Evolutionary conservation across 192 early-diverging fungal genomes (phyloP), one percentile per base, ranked within the genome.

Genomic region (Haplosporangium gracile): DNA sequence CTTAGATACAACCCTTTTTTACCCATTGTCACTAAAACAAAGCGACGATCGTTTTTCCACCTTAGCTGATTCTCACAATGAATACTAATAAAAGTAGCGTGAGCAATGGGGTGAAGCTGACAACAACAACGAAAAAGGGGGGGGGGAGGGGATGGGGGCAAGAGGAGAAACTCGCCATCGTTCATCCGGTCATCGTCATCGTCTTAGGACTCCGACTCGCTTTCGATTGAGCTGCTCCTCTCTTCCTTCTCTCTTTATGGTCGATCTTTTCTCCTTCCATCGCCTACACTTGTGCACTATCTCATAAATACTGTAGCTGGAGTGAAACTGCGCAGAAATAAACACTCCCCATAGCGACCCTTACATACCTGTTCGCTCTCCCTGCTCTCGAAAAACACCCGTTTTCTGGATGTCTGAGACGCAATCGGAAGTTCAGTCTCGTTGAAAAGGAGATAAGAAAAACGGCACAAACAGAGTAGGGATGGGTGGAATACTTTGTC

Each of bases 201-300:
- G 0, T 34, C 60, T 65, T 29, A 65, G 60, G 26, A 32, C 60
- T 65, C 60, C 60, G 29, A 65, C 70, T 70, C 36, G 20, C 4
- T 70, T 70, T 40, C 24, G 39, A 70, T 38, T 18, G 69, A 70
- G 69, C 69, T 40, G 29, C 32, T n/a, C 32, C 69, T 70, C 69
- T 69, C 68, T 69, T 36, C 22, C 24, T 10, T 47, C 43, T 15
- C 47, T 16, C 10, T 43, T 43, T 43, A 43, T 43, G 9, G 42
- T 43, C 42, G 42, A 43, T 43, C 42, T 43, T 40, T 10, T 5
- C 42, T 43, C 42, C 42, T 5, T 43, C 5, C 5, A 43, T 43
- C 5, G 42, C 42, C 42, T 10, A 2, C 42, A 5, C 5, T 43
- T 0, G 5, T 43, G 42, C 5, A 5, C 2, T 10, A 9, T 43